Conservation (phyloP, 2,329 filamentous ascomycete species). For the Alternaria consortialis region DNA sequence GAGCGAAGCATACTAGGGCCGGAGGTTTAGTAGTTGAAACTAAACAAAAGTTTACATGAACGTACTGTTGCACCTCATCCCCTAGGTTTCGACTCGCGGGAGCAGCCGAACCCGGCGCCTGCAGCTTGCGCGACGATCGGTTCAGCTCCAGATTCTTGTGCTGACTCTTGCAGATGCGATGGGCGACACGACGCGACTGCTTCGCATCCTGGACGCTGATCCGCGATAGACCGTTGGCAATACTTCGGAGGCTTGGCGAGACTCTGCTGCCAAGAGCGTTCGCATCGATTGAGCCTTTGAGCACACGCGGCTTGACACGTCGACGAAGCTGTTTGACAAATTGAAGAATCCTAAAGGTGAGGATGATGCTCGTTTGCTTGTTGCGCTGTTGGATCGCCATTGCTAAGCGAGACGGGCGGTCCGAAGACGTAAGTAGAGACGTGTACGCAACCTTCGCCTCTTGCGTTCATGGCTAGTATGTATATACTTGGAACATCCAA, state of each 20-base stretch:
- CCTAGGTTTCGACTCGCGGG: conserved; percentile 42
- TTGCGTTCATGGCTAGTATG: conserved; percentile 19
- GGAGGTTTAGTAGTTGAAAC: conserved; percentile 46
- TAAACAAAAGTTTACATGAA: conserved; percentile 40
- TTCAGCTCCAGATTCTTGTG: conserved; percentile 15
- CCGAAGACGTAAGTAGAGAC: conserved; percentile 36
- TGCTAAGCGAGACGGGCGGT: conserved; percentile 27
- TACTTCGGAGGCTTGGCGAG: conserved; percentile 36
- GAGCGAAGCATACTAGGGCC: conserved; percentile 40
- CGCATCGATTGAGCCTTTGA: conserved; percentile 27
- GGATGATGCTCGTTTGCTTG: conserved; percentile 43
- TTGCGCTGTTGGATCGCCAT: conserved; percentile 44
- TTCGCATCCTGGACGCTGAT: conserved; percentile 32
- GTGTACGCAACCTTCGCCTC: conserved; percentile 24
- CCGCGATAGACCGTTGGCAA: conserved; percentile 39
- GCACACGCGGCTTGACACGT: conserved; percentile 46
- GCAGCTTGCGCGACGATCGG: conserved; percentile 33
- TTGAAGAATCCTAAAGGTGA: conserved; percentile 51
- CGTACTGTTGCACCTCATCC: conserved; percentile 50
- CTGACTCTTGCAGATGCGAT: conserved; percentile 18
- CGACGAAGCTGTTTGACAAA: conserved; percentile 51
- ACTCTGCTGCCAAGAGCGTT: conserved; percentile 34
- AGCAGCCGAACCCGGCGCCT: conserved; percentile 31
- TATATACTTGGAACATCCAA: conserved; percentile 36
- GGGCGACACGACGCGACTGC: conserved; percentile 27